Evolutionary conservation across 352 stramenopile species (phyloP).

Genomic region (Pythium guiyangense): DNA sequence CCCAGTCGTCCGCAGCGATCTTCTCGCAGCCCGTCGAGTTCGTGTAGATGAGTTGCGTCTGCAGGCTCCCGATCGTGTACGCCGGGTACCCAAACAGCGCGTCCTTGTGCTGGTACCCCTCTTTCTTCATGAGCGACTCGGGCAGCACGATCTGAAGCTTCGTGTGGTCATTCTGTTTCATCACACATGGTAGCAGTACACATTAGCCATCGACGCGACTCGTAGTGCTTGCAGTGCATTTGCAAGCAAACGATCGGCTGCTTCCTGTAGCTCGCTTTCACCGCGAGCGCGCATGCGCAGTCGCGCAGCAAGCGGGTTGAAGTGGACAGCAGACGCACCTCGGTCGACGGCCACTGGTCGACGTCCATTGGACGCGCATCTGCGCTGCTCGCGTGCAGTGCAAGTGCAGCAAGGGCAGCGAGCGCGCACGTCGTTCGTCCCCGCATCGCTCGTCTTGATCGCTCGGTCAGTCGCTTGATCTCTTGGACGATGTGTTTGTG

Average conservation of each 20-base stretch:
- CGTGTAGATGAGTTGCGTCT: conserved; percentile 89
- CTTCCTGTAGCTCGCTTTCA: background rate
- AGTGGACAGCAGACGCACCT: conserved; percentile 31
- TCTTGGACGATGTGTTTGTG: no score
- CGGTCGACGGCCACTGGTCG: conserved; percentile 75
- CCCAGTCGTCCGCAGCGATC: conserved; percentile 77
- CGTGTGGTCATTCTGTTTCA: conserved; percentile 72
- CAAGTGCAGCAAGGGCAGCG: conserved; percentile 17
- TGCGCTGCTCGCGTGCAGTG: conserved; percentile 16
- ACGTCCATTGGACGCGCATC: conserved; percentile 62
- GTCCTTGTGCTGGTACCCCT: conserved; percentile 95
- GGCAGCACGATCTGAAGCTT: conserved; percentile 89
- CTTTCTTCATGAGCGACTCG: conserved; percentile 85
- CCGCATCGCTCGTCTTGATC: conserved; percentile 9
- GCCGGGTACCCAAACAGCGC: conserved; percentile 95
- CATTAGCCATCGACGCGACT: no score
- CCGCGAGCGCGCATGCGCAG: no score
- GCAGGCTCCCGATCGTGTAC: conserved; percentile 87
- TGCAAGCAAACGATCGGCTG: background rate
- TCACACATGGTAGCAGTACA: background rate
- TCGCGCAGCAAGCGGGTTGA: background rate
- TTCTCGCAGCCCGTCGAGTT: conserved; percentile 76
- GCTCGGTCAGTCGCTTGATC: conserved; percentile 10
- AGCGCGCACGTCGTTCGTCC: conserved; percentile 4
- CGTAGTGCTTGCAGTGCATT: no score